These are phyloP conservation scores for Apocynum venetum DNA, from an alignment of 257 asterid species.

Conservation along the genomic window DNA sequence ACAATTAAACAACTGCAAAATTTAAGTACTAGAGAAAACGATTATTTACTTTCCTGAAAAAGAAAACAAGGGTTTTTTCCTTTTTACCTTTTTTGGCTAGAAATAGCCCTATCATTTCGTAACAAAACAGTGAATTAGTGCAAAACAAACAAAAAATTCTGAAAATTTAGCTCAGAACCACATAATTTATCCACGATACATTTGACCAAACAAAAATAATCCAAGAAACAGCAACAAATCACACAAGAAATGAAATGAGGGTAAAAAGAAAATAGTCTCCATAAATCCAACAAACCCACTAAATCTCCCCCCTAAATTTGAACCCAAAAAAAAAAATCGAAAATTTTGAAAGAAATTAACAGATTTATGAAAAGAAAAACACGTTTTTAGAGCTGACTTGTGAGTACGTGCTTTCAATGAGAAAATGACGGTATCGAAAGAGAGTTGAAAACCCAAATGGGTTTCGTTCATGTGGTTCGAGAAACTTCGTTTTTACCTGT, in stretches of 20 bases:
- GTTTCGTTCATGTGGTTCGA: neutral
- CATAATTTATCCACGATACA: no score
- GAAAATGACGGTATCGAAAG: conserved; percentile 13
- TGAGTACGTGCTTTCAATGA: neutral
- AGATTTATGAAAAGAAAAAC: conserved; percentile 7
- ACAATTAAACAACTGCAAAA: conserved; percentile 2
- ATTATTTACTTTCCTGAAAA: neutral
- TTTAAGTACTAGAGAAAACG: conserved; percentile 1
- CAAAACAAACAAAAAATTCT: neutral
- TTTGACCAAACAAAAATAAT: neutral
- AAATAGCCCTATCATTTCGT: neutral
- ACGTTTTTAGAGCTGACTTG: conserved; percentile 1
- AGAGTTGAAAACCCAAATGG: neutral
- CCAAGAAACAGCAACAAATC: neutral
- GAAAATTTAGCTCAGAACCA: neutral
- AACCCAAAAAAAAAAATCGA: neutral
- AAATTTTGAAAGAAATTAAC: neutral
- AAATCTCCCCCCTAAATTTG: neutral
- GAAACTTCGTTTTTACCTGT: conserved; percentile 36
- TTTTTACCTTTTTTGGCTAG: neutral
- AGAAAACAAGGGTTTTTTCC: neutral
- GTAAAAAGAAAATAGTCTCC: neutral
- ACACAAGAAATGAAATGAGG: neutral
- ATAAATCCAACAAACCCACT: conserved; percentile 6
- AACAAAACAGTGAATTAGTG: neutral